These are phyloP conservation scores for Olyra latifolia DNA, from an alignment of 176 grass and related monocot species.

Conservation along the genomic window DNA sequence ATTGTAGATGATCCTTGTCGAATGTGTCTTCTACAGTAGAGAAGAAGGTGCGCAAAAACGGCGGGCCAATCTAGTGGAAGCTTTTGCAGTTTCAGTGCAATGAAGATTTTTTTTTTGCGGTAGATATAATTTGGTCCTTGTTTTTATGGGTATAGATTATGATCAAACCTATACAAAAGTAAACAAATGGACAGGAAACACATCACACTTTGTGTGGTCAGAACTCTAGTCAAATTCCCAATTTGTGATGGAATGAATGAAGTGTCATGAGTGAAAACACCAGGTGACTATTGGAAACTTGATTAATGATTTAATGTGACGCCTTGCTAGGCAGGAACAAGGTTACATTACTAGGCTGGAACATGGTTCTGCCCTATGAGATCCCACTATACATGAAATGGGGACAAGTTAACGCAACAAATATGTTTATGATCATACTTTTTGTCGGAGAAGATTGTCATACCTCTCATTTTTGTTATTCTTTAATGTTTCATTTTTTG, in stretches of 20 bases:
- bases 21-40: neutral
- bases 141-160: neutral
- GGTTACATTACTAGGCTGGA: conserved; percentile 37
- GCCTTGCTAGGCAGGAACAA: conserved; percentile 23
- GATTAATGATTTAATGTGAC: conserved; percentile 37
- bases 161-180: neutral
- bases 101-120: neutral
- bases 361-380: conserved; percentile 49
- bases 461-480: neutral
- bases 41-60: neutral
- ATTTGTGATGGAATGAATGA: conserved; percentile 29
- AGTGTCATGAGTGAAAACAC: conserved; percentile 23
- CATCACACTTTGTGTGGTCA: neutral
- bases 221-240: conserved; percentile 24
- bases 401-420: conserved; percentile 36
- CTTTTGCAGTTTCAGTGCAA: neutral
- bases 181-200: conserved; percentile 23
- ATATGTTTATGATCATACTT: conserved; percentile 33
- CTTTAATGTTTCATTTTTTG: conserved; percentile 19
- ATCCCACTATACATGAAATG: conserved; percentile 36
- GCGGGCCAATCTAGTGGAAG: neutral
- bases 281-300: conserved; percentile 23
- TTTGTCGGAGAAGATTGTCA: conserved; percentile 35
- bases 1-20: conserved; percentile 30
- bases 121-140: neutral